These are phyloP conservation scores for Epichloe hybrida DNA, from an alignment of 2,329 filamentous ascomycete genomes.

Conservation along the genomic window DNA sequence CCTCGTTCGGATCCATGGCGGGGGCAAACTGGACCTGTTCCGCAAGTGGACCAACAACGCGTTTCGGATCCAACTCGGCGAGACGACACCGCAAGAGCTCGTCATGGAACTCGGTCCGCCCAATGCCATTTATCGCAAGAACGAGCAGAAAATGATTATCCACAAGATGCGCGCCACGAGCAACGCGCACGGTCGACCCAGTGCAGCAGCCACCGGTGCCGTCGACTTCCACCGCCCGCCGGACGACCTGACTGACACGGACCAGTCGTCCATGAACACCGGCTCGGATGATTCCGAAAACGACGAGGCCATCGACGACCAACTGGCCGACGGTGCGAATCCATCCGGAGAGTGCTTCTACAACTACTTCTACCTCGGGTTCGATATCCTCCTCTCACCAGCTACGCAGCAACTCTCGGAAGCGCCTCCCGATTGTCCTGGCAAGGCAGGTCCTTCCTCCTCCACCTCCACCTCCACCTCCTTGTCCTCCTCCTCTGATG, in stretches of 20 bases:
- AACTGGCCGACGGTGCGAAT: conserved; percentile 33
- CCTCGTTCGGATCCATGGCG: conserved; percentile 61
- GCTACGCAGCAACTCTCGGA: conserved; percentile 50
- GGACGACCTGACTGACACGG: conserved; percentile 55
- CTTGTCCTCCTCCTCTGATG: conserved; percentile 8
- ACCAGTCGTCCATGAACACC: conserved; percentile 61
- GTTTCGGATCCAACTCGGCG: conserved; percentile 62
- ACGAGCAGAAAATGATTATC: conserved; percentile 77
- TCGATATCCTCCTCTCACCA: conserved; percentile 82
- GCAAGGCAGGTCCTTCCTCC: background rate
- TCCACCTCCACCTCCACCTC: background rate
- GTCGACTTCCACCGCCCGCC: conserved; percentile 27
- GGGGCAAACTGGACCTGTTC: conserved; percentile 64
- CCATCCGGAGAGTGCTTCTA: conserved; percentile 72
- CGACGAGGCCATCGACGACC: conserved; percentile 44
- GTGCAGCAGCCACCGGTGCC: conserved; percentile 20
- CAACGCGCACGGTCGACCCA: conserved; percentile 34
- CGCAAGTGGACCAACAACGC: conserved; percentile 54
- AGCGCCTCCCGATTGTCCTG: conserved; percentile 31
- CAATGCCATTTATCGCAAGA: conserved; percentile 86
- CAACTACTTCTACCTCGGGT: conserved; percentile 93
- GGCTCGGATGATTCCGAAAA: conserved; percentile 53
- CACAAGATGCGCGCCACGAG: conserved; percentile 51
- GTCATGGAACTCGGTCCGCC: conserved; percentile 84
- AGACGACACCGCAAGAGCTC: conserved; percentile 85